Conservation (phyloP, 2,329 filamentous ascomycete species). For the Emericellopsis cladophorae region DNA sequence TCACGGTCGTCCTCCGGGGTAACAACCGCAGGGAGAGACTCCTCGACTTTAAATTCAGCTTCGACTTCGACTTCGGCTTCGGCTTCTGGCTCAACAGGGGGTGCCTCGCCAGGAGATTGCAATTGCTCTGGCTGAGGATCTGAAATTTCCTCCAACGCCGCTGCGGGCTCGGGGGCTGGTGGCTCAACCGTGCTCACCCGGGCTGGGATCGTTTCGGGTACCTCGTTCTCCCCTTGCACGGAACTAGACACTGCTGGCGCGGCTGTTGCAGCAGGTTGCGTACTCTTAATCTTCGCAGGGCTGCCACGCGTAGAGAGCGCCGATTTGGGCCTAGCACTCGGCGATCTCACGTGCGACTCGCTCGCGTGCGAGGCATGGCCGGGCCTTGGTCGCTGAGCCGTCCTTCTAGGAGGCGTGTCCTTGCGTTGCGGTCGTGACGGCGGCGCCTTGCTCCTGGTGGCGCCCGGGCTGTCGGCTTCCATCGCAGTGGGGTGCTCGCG, state of each 20-base stretch:
- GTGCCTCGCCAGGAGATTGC: no score
- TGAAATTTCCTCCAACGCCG: not conserved
- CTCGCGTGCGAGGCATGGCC: constrained; percentile 35
- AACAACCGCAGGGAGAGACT: constrained; percentile 7
- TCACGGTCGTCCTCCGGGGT: no score
- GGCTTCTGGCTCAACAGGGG: no score
- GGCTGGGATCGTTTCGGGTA: no score
- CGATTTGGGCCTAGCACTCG: constrained; percentile 19
- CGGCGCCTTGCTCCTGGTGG: constrained; percentile 28
- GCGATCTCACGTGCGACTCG: constrained; percentile 36
- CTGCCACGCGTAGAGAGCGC: constrained; percentile 27
- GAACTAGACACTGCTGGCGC: not conserved
- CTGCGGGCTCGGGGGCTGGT: not conserved
- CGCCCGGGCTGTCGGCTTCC: constrained; percentile 31
- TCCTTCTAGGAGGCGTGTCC: constrained; percentile 39
- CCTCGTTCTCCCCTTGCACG: no score
- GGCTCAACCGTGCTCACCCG: no score
- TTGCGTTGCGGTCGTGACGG: constrained; percentile 31
- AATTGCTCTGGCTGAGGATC: constrained; percentile 7
- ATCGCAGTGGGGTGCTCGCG: constrained; percentile 28
- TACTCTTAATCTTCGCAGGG: constrained; percentile 23
- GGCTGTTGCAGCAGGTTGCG: constrained; percentile 12
- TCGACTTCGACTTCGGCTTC: no score
- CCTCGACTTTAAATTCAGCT: no score
- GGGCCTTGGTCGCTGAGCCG: constrained; percentile 29